Base-by-base conservation (phyloP, 768 basidiomycete species). In the Suillus alpinus region DNA sequence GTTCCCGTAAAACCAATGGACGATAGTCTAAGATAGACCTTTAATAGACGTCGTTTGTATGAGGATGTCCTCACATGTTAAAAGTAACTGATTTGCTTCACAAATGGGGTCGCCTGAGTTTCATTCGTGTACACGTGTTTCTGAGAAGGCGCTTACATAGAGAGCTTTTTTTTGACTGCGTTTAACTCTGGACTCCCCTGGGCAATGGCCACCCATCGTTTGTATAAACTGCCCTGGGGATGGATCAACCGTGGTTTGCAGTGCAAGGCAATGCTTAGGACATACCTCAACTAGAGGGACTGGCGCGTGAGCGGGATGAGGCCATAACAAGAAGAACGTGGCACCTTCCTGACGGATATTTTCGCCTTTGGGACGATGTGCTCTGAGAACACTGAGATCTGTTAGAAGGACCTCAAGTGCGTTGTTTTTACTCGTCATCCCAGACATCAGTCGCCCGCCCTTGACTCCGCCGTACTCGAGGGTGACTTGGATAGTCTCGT, bases 301-400 rank as follows among this genome's bases (percentile, higher is more conserved):
- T 64, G 60, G 62, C 57, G 68, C 66, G 46, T 32, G 26, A 9
- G 10, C 40, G 53, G 1, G 63, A 62, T 1, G 29, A 50, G 2
- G 68, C 73, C 72, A 74, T 39, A 51, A 64, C n/a, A 73, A 63
- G 39, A 73, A 40, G 52, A 73, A 69, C 9, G 64, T 61, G 0
- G 67, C 69, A 2, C 57, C 16, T 50, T 60, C 51, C 13, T 64
- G 69, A 1, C 23, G 61, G n/a, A 73, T 65, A 60, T 73, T 73
- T 57, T 53, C 74, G 18, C 70, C 63, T 23, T 71, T 65, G 0
- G 71, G 73, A 0, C 62, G 66, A 50, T 74, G 71, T 2, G 71
- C 73, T 57, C 73, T 69, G 41, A 74, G 73, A 41, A 61, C 62
- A n/a, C 46, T 59, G 32, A 75, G 68, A 59, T 74, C 72, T 44